A percentile compares a stretch with the other conserved stretches of the same genome.
phyloP scores from a whole-genome alignment of 352 stramenopile species.

The Globisporangium irregulare region DNA sequence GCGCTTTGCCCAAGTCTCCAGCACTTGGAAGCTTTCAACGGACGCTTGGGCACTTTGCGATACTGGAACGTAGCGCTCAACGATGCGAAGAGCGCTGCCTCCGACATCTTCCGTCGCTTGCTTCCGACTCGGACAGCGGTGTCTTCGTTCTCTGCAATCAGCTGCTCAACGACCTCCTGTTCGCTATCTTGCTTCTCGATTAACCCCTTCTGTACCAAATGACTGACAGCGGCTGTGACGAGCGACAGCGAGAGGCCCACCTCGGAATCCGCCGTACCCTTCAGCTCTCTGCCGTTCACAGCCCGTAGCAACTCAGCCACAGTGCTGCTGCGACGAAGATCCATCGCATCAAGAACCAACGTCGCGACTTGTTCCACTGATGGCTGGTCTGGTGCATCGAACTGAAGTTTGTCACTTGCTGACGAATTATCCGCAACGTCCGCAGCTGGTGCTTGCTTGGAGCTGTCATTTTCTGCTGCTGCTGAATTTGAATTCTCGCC shows the following conservation, averaged over 20 bases:
- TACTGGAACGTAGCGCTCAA: constrained; percentile 25
- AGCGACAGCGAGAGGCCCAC: constrained; percentile 37
- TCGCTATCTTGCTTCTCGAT: constrained; percentile 41
- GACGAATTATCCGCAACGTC: neutral
- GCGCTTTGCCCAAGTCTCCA: constrained; percentile 52
- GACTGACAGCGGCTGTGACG: constrained; percentile 52
- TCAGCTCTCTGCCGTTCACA: constrained; percentile 26
- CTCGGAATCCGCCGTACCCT: neutral
- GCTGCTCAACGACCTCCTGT: constrained; percentile 3
- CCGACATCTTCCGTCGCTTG: constrained; percentile 26
- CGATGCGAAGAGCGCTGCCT: neutral
- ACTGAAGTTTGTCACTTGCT: neutral
- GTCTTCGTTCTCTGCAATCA: constrained; percentile 10
- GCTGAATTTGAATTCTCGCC: neutral
- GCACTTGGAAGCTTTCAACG: constrained; percentile 69
- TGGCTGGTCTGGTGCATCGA: constrained; percentile 5
- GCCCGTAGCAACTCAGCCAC: constrained; percentile 56
- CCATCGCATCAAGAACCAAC: constrained; percentile 52
- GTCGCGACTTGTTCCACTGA: constrained; percentile 47
- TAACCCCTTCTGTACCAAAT: constrained; percentile 47
- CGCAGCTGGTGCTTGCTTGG: constrained; percentile 18
- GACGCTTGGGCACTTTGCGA: constrained; percentile 62
- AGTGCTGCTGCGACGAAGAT: constrained; percentile 50
- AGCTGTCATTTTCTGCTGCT: constrained; percentile 16
- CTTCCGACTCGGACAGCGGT: constrained; percentile 3